phyloP scores from a whole-genome alignment of 1,284 basidiomycete genomes.

The Rhodotorula sp. region DNA sequence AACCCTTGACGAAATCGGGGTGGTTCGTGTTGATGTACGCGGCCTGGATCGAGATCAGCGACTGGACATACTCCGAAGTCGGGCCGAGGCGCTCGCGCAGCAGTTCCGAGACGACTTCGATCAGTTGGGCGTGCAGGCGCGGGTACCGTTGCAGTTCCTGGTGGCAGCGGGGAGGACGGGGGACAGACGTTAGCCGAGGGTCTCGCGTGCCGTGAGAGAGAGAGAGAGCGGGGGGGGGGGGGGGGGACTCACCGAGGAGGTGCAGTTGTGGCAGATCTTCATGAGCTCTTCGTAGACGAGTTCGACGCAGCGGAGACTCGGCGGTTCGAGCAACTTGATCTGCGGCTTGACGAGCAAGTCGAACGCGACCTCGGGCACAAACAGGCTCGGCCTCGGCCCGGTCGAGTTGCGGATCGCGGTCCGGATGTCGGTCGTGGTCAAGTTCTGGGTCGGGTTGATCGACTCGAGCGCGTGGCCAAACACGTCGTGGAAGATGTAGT shows the following conservation, averaged over 20 bases:
- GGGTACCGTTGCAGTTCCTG: conserved; percentile 98
- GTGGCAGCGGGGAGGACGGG: background rate
- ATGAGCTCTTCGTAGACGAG: conserved; percentile 98
- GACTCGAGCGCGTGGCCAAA: conserved; percentile 88
- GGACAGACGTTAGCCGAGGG: background rate
- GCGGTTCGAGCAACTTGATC: conserved; percentile 92
- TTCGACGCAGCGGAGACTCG: conserved; percentile 92
- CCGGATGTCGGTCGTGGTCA: conserved; percentile 91
- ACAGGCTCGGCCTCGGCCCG: conserved; percentile 90
- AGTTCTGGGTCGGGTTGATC: conserved; percentile 86
- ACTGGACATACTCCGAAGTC: conserved; percentile 92
- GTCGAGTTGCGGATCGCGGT: conserved; percentile 99
- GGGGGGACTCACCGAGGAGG: conserved; percentile 65
- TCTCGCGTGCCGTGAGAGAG: background rate
- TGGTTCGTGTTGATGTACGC: conserved; percentile 99
- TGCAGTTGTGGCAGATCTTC: conserved; percentile 99
- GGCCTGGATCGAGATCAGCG: conserved; percentile 93
- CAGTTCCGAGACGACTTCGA: conserved; percentile 96
- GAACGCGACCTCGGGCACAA: conserved; percentile 96
- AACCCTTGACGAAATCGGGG: conserved; percentile 77
- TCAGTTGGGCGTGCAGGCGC: conserved; percentile 82
- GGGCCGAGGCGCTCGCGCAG: conserved; percentile 92
- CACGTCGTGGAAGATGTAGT: conserved; percentile 99
- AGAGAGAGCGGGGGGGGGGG: too few species aligned
- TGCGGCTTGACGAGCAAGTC: conserved; percentile 97